Percentiles rank a stretch among this genome's conserved stretches.
Conservation (phyloP, 306 rosid genomes). For the Vachellia pachyceras region DNA sequence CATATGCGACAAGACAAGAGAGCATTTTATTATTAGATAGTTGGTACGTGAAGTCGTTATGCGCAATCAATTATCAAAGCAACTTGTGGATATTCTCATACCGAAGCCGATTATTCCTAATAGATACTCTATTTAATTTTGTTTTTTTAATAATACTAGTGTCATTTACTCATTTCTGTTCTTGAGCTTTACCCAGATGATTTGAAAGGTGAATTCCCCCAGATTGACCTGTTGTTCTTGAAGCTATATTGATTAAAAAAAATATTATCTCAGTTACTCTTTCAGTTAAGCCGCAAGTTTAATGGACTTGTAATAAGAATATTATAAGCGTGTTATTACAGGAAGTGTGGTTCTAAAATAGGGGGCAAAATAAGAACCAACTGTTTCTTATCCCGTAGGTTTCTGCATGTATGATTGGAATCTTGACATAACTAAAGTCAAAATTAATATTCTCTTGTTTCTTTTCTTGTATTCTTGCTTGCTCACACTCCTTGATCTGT, state of each 20-base stretch:
- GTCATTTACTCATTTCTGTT: too few relatives aligned
- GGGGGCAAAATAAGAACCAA: background rate
- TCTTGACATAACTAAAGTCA: background rate
- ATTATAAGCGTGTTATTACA: too few relatives aligned
- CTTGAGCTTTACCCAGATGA: background rate
- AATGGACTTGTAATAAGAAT: too few relatives aligned
- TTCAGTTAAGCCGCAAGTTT: too few relatives aligned
- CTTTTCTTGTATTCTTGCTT: background rate
- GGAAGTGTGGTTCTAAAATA: background rate
- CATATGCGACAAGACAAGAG: background rate
- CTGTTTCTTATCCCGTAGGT: background rate
- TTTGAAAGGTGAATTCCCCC: background rate
- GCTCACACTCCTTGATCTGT: background rate
- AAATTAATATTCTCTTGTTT: background rate
- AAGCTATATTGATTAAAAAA: background rate
- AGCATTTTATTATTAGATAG: background rate
- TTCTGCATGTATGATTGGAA: background rate
- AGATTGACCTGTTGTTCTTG: background rate
- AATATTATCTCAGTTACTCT: background rate
- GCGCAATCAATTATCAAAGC: constrained; percentile 4
- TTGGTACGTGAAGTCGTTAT: too few relatives aligned
- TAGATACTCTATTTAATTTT: background rate
- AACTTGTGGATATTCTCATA: background rate
- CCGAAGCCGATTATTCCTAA: background rate
- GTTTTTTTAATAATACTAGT: background rate